Base-by-base conservation (phyloP, 139 green algal genomes). In the Chlamydomonas asymmetrica region DNA sequence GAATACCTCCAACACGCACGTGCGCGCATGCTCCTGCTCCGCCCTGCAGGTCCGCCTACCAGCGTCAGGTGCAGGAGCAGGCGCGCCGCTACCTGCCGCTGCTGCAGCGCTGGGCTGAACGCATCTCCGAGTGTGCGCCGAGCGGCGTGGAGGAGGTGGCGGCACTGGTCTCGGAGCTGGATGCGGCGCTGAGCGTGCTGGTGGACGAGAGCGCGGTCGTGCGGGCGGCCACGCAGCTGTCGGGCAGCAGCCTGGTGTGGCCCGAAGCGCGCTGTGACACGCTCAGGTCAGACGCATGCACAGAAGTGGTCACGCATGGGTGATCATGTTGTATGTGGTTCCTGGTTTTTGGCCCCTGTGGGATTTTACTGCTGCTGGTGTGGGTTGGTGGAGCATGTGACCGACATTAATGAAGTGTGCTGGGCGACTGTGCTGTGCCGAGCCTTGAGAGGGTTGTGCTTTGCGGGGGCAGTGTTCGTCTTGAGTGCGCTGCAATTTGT, bases 241-340 rank as follows among this genome's bases (percentile, higher is more conserved):
- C 35, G 49, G 39, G 39, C 56, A 39, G 56, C 5, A 40, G 40
- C 0, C 39, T 76, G 56, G 3, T 31, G 31, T 76, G 70, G 70
- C 70, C 70, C 4, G 70, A 76, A 57, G 39, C 29, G 6, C 70
- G 70, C 8, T 38, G n/a, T 31, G 70, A 76, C 70, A 61, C 70
- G 38, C 32, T 76, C n/a, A 20, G 70, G 68, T 75, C 39, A 32
- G 68, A 0, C 40, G 4, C 23, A 35, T 22, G n/a, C 57, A 4
- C n/a, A 38, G 5, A 39, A 64, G n/a, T n/a, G n/a, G 27, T 10
- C 29, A 9, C 57, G 5, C 27, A 23, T 64, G 54, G 54, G 54
- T 37, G 25, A 20, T 37, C n/a, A n/a, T n/a, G n/a, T n/a, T n/a
- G n/a, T n/a, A n/a, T n/a, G n/a, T n/a, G n/a, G n/a, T n/a, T n/a